Conservation (phyloP, 2,329 filamentous ascomycete species). For the Colletotrichum euphorbiae region DNA sequence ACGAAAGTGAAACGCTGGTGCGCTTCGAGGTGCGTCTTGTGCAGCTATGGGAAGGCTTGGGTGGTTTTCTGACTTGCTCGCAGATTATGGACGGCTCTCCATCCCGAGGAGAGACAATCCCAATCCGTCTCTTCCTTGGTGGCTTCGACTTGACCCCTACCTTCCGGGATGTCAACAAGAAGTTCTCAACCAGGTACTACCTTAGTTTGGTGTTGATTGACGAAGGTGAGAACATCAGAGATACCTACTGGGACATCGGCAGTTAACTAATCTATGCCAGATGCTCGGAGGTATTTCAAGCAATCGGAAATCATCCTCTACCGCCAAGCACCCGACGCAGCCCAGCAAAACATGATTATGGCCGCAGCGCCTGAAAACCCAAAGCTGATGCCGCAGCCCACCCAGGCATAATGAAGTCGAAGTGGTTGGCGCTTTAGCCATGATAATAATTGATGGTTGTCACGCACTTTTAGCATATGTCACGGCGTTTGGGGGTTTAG, state of each 20-base stretch:
- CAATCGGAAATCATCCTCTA: slow-evolving; percentile 98
- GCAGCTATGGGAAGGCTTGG: neutral
- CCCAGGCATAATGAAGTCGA: slow-evolving; percentile 30
- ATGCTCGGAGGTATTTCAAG: slow-evolving; percentile 98
- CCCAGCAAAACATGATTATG: slow-evolving; percentile 52
- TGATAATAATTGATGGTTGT: slow-evolving; percentile 27
- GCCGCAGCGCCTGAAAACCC: slow-evolving; percentile 60
- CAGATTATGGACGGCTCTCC: slow-evolving; percentile 99
- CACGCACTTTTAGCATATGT: slow-evolving; percentile 52
- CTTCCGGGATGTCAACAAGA: slow-evolving; percentile 99
- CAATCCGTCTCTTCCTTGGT: slow-evolving; percentile 95
- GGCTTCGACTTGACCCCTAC: slow-evolving; percentile 98
- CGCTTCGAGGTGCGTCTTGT: slow-evolving; percentile 80
- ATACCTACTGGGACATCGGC: slow-evolving; percentile 5
- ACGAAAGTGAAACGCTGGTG: slow-evolving; percentile 97
- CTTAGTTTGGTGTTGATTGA: slow-evolving; percentile 95
- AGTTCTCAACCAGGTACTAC: slow-evolving; percentile 98
- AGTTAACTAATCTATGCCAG: slow-evolving; percentile 58
- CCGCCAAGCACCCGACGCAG: slow-evolving; percentile 77
- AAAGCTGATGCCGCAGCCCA: slow-evolving; percentile 53
- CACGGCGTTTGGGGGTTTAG: slow-evolving; percentile 51
- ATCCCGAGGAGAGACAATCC: slow-evolving; percentile 92
- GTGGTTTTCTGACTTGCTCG: slow-evolving; percentile 20
- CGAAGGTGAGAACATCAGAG: slow-evolving; percentile 70
- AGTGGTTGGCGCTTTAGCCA: slow-evolving; percentile 9